Base-by-base conservation (phyloP, 306 rosid genomes). In the Sicyos edulis region DNA sequence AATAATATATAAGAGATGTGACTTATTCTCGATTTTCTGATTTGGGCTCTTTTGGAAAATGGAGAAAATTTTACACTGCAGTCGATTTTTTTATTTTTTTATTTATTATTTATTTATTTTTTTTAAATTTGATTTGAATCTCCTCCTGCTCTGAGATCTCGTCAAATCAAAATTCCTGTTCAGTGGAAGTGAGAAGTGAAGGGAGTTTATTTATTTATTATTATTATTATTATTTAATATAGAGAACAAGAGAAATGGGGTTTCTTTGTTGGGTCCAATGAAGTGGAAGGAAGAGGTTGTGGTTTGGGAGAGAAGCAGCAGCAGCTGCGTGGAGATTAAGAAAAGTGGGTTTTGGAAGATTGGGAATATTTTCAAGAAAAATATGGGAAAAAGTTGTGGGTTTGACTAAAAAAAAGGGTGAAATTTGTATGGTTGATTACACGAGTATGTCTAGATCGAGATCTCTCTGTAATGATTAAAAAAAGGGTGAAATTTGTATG, bases 91-190 rank as follows among this genome's bases (percentile, higher is more conserved):
- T n/a, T n/a, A n/a, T n/a, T n/a, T n/a, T n/a, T n/a, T n/a, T n/a
- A n/a, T n/a, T n/a, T n/a, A n/a, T n/a, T n/a, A n/a, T n/a, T n/a
- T n/a, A n/a, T n/a, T n/a, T n/a, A n/a, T n/a, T n/a, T n/a, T n/a
- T n/a, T n/a, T n/a, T n/a, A n/a, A n/a, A n/a, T n/a, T n/a, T n/a
- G n/a, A n/a, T n/a, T n/a, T n/a, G n/a, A n/a, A n/a, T n/a, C n/a
- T n/a, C n/a, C 63, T 95, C 99, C 10, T 95, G 99, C 74, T 95
- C 99, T 21, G 99, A 89, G 70, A 86, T 89, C 80, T 85, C 91
- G 14, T 84, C 99, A 11, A 86, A 85, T 76, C 81, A 97, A 2
- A 95, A 95, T 80, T 95, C 99, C 0, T 90, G 90, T 68, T 74
- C 88, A 7, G 87, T 89, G 13, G 99, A 95, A 42, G 91, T 91